These are phyloP conservation scores for Salix purpurea DNA, from an alignment of 345 rosid species.

Conservation along the genomic window DNA sequence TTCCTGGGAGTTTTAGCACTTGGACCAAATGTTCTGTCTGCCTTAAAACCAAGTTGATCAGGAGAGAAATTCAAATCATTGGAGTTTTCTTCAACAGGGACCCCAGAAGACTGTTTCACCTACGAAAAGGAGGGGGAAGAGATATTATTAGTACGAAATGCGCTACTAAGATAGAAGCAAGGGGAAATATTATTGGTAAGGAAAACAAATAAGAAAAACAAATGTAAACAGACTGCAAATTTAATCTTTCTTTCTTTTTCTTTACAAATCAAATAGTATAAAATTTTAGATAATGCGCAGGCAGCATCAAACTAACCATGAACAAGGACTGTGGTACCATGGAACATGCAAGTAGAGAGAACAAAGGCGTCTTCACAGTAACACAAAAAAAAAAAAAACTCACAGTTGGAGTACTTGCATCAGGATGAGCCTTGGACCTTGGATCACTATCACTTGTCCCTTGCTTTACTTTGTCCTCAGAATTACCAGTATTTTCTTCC, in stretches of 20 bases:
- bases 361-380: no score
- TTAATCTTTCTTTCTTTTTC: not conserved
- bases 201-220: not conserved
- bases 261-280: not conserved
- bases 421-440: constrained; percentile 31
- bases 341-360: no score
- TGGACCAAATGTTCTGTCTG: constrained; percentile 34
- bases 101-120: constrained; percentile 48
- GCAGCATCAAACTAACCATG: not conserved
- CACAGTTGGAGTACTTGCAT: constrained; percentile 29
- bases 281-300: not conserved
- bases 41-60: constrained; percentile 41
- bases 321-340: no score
- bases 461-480: constrained; percentile 28
- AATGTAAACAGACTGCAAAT: not conserved
- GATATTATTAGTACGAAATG: not conserved
- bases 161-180: not conserved
- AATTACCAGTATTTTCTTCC: constrained; percentile 23
- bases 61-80: constrained; percentile 53
- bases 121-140: constrained; percentile 14
- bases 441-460: constrained; percentile 24
- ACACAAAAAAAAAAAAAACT: constrained; percentile 16
- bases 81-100: constrained; percentile 55
- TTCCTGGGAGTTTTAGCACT: constrained; percentile 48
- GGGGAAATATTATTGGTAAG: not conserved